phyloP scores from a whole-genome alignment of 2,329 filamentous ascomycete genomes.

The Paramyrothecium roridum region DNA sequence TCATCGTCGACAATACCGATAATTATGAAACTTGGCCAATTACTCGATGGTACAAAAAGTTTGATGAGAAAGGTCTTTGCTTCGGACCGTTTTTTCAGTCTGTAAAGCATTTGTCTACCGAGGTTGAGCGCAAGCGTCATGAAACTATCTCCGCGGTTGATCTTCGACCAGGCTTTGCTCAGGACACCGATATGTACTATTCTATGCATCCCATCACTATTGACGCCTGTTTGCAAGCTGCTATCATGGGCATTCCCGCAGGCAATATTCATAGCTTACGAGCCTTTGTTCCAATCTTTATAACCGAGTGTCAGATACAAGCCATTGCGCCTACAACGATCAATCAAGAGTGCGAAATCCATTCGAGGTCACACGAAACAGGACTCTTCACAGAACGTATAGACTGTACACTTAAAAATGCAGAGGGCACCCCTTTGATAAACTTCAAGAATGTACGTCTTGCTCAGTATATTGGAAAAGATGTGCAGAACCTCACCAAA shows the following conservation, averaged over 20 bases:
- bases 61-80: not conserved
- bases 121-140: not conserved
- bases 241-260: slow-evolving; percentile 3
- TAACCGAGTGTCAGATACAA: slow-evolving; percentile 1
- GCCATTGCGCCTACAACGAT: not conserved
- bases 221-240: slow-evolving; percentile 7
- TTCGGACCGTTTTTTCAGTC: not conserved
- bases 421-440: not conserved
- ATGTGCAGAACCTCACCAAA: not conserved
- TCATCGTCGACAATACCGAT: not conserved
- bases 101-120: not conserved
- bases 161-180: not conserved
- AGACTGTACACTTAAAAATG: not conserved
- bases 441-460: not conserved
- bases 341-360: not conserved
- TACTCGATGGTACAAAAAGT: not conserved
- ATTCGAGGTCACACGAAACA: not conserved
- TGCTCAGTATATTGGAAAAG: not conserved
- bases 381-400: not conserved
- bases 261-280: slow-evolving; percentile 1
- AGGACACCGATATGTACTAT: not conserved
- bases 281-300: slow-evolving; percentile 5
- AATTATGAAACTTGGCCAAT: not conserved
- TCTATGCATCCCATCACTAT: slow-evolving; percentile 6
- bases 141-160: not conserved